Evolutionary conservation across 2,329 filamentous ascomycete genomes (phyloP).

Genomic region (Phialophora chinensis): DNA sequence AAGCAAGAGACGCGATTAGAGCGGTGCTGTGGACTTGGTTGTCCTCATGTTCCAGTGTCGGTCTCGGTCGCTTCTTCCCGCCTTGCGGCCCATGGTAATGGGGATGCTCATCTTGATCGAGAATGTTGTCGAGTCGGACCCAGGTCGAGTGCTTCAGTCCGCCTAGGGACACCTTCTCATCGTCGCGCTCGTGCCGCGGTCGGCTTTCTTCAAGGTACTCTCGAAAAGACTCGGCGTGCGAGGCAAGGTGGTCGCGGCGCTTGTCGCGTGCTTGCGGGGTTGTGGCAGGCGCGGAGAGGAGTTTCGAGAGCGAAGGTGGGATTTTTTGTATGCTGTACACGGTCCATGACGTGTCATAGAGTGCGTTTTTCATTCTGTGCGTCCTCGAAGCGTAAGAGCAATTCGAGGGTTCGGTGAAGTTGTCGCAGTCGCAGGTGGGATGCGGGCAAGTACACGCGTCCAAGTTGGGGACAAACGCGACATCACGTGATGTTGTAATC

Average conservation of each 20-base stretch:
- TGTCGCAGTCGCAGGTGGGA: neutral
- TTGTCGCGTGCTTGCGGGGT: slow-evolving; percentile 6
- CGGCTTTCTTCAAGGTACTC: slow-evolving; percentile 22
- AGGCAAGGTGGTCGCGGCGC: slow-evolving; percentile 20
- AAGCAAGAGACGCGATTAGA: slow-evolving; percentile 28
- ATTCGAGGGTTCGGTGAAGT: neutral
- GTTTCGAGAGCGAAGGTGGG: slow-evolving; percentile 16
- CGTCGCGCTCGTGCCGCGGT: slow-evolving; percentile 31
- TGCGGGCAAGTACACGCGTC: neutral
- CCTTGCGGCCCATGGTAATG: neutral
- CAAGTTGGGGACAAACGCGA: neutral
- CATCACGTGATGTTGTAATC: neutral
- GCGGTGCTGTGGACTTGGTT: slow-evolving; percentile 2
- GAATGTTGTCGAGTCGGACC: slow-evolving; percentile 15
- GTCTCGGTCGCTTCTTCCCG: slow-evolving; percentile 21
- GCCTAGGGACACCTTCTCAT: slow-evolving; percentile 34
- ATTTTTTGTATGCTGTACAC: slow-evolving; percentile 21
- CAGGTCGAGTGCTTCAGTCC: slow-evolving; percentile 29
- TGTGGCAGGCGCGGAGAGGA: slow-evolving; percentile 10
- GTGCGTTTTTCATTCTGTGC: slow-evolving; percentile 25
- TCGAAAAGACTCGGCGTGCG: slow-evolving; percentile 23
- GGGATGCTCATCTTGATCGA: neutral
- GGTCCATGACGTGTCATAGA: slow-evolving; percentile 34
- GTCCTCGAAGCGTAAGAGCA: neutral
- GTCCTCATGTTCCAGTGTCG: neutral